Conservation (phyloP, 129 eudicot genomes). For the Mikania micrantha region DNA sequence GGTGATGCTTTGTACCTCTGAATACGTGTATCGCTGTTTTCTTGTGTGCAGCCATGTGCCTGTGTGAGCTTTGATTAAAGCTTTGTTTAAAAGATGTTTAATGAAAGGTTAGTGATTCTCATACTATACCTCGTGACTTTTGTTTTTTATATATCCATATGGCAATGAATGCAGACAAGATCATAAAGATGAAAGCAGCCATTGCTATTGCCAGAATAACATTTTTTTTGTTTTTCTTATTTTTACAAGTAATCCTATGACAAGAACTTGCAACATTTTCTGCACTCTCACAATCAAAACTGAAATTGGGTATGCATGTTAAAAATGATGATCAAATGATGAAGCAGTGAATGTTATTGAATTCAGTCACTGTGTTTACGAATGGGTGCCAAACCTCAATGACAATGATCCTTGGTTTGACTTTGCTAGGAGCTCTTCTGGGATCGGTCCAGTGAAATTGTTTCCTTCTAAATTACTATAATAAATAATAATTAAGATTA, state of each 20-base stretch:
- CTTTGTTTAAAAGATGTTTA: neutral
- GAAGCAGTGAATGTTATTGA: neutral
- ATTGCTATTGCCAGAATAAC: constrained; percentile 24
- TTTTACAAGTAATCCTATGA: constrained; percentile 20
- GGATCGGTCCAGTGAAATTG: constrained; percentile 40
- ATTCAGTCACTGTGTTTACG: neutral
- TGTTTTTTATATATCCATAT: constrained; percentile 19
- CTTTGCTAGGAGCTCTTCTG: constrained; percentile 32
- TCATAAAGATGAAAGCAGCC: constrained; percentile 15
- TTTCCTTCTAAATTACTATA: constrained; percentile 44
- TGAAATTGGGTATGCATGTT: neutral
- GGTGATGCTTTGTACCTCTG: constrained; percentile 30
- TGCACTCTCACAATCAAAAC: constrained; percentile 16
- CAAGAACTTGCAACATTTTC: constrained; percentile 19
- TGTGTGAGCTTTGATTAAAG: neutral
- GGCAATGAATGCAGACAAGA: constrained; percentile 13
- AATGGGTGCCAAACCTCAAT: constrained; percentile 30
- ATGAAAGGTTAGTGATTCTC: constrained; percentile 14
- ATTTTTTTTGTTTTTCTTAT: constrained; percentile 24
- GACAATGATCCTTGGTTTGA: constrained; percentile 25
- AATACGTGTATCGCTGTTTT: constrained; percentile 30
- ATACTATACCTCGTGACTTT: constrained; percentile 11
- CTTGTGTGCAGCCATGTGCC: constrained; percentile 12
- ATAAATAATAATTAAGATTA: neutral
- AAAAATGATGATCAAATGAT: neutral